A percentile compares a stretch with the other conserved stretches of the same genome.
Evolutionary conservation across 352 stramenopile genomes (phyloP).

Genomic region (Phytopythium helicoides): DNA sequence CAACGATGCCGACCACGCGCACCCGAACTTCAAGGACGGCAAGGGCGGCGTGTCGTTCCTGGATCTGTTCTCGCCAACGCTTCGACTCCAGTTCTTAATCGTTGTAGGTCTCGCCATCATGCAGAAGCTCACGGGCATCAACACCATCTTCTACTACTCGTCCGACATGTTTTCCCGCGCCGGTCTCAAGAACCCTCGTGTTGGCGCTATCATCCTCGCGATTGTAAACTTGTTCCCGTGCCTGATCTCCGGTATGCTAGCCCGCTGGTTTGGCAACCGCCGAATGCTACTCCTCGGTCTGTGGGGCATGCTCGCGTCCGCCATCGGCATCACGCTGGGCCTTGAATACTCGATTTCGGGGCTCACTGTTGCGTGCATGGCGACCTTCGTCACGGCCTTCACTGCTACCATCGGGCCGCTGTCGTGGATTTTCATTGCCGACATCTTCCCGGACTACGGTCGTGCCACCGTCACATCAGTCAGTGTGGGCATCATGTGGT

Average conservation of each 20-base stretch:
- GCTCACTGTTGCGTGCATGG: constrained; percentile 23
- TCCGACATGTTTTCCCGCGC: constrained; percentile 32
- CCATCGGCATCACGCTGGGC: constrained; percentile 30
- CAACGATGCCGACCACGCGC: too few species aligned
- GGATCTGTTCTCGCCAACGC: constrained; percentile 12
- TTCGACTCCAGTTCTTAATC: constrained; percentile 26
- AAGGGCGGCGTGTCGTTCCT: constrained; percentile 10
- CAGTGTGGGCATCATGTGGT: constrained; percentile 28
- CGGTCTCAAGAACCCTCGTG: constrained; percentile 23
- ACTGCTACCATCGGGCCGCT: constrained; percentile 23
- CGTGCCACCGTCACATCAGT: constrained; percentile 28
- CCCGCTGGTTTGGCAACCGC: constrained; percentile 30
- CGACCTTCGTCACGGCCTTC: constrained; percentile 23
- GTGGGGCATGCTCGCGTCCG: constrained; percentile 25
- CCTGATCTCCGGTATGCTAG: constrained; percentile 17
- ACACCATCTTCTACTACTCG: too few species aligned
- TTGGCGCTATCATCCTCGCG: constrained; percentile 33
- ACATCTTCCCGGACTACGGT: constrained; percentile 30
- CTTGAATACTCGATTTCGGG: constrained; percentile 11
- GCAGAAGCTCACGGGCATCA: constrained; percentile 50
- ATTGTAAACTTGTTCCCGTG: constrained; percentile 34
- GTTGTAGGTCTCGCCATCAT: constrained; percentile 22
- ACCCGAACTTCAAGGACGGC: constrained; percentile 13
- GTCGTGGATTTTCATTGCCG: constrained; percentile 39
- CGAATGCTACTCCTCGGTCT: constrained; percentile 30